A percentile compares a stretch with the other conserved stretches of the same genome.
Conservation (phyloP, 192 early-diverging fungal genomes). For the Dissophora globulifera region DNA sequence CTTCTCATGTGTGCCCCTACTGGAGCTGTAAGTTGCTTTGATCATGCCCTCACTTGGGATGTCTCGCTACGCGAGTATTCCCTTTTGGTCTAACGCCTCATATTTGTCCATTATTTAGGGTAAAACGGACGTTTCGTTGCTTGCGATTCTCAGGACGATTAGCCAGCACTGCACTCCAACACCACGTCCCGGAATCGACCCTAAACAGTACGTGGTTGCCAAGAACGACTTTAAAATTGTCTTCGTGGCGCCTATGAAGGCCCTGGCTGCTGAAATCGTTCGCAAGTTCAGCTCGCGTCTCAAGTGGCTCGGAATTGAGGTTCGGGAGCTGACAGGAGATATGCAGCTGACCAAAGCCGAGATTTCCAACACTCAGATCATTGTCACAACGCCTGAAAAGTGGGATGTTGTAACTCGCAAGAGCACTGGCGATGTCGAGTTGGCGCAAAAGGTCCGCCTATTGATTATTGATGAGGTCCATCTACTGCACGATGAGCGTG, state of each 20-base stretch:
- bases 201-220: constrained; percentile 67
- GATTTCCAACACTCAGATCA: constrained; percentile 93
- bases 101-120: constrained; percentile 61
- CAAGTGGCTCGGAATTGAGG: constrained; percentile 84
- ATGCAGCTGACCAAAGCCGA: constrained; percentile 98
- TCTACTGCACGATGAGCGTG: constrained; percentile 95
- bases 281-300: constrained; percentile 90
- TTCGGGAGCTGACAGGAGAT: constrained; percentile 95
- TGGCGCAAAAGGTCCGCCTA: constrained; percentile 89
- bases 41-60: too few species aligned
- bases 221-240: constrained; percentile 98
- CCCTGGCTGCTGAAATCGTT: constrained; percentile 94
- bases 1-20: constrained; percentile 99
- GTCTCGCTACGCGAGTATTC: too few species aligned
- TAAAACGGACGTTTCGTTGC: constrained; percentile 97
- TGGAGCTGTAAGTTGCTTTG: constrained; percentile 86
- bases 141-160: constrained; percentile 88
- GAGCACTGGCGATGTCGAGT: constrained; percentile 91
- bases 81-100: too few species aligned
- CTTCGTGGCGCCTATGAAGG: constrained; percentile 99
- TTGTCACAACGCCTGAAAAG: constrained; percentile 99
- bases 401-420: constrained; percentile 99
- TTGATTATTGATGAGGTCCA: constrained; percentile 99
- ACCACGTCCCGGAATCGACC: constrained; percentile 55
- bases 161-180: constrained; percentile 75